Conservation (phyloP, 1,284 basidiomycete genomes). For the Leccinum glutinopallens region DNA sequence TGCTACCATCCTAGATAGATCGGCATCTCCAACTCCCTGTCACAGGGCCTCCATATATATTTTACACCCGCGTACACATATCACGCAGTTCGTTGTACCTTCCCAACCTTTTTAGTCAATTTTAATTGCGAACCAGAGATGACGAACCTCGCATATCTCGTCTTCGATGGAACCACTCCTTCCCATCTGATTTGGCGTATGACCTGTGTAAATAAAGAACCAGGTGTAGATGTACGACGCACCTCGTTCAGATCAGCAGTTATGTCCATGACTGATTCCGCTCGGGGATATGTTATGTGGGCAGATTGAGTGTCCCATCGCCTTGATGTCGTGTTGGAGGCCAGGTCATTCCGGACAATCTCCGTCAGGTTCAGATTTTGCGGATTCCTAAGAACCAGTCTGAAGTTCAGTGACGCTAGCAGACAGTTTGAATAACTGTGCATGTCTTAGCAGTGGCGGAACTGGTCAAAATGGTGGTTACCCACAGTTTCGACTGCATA, state of each 20-base stretch:
- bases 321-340: background rate
- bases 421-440: slow-evolving; percentile 20
- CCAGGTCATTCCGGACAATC: slow-evolving; percentile 9
- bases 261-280: background rate
- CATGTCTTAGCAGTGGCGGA: too few relatives aligned
- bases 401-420: slow-evolving; percentile 17
- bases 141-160: background rate
- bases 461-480: too few relatives aligned
- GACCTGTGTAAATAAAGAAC: background rate
- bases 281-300: background rate
- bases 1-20: too few relatives aligned
- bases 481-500: slow-evolving; percentile 18
- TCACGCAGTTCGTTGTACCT: background rate
- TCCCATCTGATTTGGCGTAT: background rate
- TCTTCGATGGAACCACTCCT: background rate
- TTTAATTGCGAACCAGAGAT: background rate
- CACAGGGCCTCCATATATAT: background rate
- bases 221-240: background rate
- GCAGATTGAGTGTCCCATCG: background rate
- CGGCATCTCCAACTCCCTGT: background rate
- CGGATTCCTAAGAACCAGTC: slow-evolving; percentile 6
- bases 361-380: background rate
- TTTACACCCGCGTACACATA: background rate
- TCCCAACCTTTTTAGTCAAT: background rate
- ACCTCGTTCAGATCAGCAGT: background rate